Conservation (phyloP, 768 basidiomycete species). For the Tubosaeta sp. region DNA sequence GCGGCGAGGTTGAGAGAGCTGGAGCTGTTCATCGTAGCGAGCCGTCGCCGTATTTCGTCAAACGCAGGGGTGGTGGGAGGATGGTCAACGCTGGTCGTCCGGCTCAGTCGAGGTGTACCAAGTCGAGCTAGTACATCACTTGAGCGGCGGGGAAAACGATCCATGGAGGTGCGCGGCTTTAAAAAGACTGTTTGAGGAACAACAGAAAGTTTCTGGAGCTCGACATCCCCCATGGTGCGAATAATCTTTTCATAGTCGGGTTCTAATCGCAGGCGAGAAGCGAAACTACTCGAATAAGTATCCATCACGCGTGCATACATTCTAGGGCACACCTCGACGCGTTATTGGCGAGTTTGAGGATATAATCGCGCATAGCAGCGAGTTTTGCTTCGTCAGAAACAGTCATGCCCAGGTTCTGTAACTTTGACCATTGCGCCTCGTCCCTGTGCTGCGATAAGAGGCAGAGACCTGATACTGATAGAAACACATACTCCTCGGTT, state of each 20-base stretch:
- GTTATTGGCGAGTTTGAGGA: slow-evolving; percentile 76
- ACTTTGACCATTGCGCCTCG: slow-evolving; percentile 64
- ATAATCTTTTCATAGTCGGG: slow-evolving; percentile 60
- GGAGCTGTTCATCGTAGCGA: slow-evolving; percentile 74
- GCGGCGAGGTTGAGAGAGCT: slow-evolving; percentile 48
- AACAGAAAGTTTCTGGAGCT: slow-evolving; percentile 82
- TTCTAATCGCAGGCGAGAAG: slow-evolving; percentile 59
- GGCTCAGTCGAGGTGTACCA: slow-evolving; percentile 48
- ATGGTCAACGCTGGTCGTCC: slow-evolving; percentile 47
- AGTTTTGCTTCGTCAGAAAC: slow-evolving; percentile 79
- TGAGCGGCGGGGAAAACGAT: slow-evolving; percentile 43
- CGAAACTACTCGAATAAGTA: slow-evolving; percentile 49
- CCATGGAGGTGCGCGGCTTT: slow-evolving; percentile 41
- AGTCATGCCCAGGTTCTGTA: slow-evolving; percentile 88
- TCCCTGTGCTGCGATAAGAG: slow-evolving; percentile 48
- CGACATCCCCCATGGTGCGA: slow-evolving; percentile 61
- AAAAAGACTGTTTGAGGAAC: slow-evolving; percentile 91
- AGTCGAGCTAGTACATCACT: slow-evolving; percentile 41
- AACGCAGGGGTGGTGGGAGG: slow-evolving; percentile 52
- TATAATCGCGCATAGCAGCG: slow-evolving; percentile 83
- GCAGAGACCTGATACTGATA: not conserved
- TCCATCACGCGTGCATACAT: not conserved
- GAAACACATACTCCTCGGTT: slow-evolving; percentile 70
- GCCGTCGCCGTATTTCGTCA: slow-evolving; percentile 71
- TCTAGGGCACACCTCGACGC: slow-evolving; percentile 57